Conservation (phyloP, 768 basidiomycete genomes). For the Dacryopinax spathularia region DNA sequence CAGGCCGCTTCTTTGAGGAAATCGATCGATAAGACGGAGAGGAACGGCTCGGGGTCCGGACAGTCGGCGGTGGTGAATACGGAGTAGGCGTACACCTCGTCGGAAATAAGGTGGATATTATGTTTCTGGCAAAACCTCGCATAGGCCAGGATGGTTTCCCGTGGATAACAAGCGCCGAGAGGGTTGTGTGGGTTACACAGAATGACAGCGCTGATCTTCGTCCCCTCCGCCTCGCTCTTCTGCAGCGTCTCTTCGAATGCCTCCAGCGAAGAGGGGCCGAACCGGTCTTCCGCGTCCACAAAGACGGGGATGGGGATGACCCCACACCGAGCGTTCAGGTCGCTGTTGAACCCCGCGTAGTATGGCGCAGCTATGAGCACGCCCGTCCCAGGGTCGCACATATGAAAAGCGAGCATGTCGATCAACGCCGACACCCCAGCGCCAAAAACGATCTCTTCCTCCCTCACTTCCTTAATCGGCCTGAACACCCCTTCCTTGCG, state of each 20-base stretch:
- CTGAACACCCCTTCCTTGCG: neutral
- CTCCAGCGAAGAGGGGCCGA: neutral
- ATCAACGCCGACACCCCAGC: neutral
- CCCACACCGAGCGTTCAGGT: neutral
- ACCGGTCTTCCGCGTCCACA: neutral
- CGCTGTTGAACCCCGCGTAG: slow-evolving; percentile 1
- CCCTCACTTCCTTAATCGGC: neutral
- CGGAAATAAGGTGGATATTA: neutral
- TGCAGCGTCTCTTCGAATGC: neutral
- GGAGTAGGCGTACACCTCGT: slow-evolving; percentile 5
- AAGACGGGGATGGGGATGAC: neutral
- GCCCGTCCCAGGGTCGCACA: neutral
- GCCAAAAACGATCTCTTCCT: neutral
- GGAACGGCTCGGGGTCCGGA: neutral
- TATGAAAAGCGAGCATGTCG: neutral
- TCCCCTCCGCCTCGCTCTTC: neutral
- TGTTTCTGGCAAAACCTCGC: neutral
- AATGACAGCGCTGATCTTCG: neutral
- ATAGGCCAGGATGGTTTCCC: neutral
- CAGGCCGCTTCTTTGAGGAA: neutral
- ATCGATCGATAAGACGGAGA: neutral
- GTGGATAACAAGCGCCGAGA: neutral
- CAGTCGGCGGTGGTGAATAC: neutral
- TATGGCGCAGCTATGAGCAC: neutral
- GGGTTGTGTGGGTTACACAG: slow-evolving; percentile 8